Evolutionary conservation across 2,329 filamentous ascomycete genomes (phyloP).

Genomic region (Claviceps quebecensis): DNA sequence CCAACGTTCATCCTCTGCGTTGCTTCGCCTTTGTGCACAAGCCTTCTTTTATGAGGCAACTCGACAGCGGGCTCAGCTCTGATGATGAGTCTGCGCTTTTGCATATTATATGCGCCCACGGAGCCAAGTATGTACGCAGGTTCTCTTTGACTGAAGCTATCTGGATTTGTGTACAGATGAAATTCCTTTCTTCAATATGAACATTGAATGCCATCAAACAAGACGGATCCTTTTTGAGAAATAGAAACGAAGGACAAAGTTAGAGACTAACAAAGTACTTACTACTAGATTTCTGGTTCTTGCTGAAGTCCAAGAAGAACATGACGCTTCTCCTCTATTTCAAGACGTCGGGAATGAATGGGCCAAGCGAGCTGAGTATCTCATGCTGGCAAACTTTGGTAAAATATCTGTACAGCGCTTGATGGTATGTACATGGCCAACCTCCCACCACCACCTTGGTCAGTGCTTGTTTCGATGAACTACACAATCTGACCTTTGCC

Average conservation of each 20-base stretch:
- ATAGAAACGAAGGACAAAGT: too few relatives aligned
- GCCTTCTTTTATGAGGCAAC: constrained; percentile 23
- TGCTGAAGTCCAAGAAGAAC: constrained; percentile 16
- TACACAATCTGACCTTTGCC: not conserved
- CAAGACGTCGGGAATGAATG: constrained; percentile 22
- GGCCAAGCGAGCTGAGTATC: constrained; percentile 23
- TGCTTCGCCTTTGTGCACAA: constrained; percentile 28
- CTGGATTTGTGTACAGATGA: too few relatives aligned
- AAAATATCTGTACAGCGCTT: constrained; percentile 24
- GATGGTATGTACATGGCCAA: constrained; percentile 17
- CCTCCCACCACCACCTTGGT: too few relatives aligned
- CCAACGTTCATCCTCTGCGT: constrained; percentile 25
- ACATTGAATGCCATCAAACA: too few relatives aligned
- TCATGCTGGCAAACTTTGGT: constrained; percentile 24
- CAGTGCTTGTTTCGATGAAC: not conserved
- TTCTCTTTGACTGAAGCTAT: too few relatives aligned
- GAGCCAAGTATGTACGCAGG: constrained; percentile 19
- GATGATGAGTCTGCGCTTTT: constrained; percentile 24
- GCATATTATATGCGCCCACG: constrained; percentile 24
- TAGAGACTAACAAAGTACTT: not conserved
- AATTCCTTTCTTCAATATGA: too few relatives aligned
- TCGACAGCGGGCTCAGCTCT: constrained; percentile 21
- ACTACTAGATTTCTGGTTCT: constrained; percentile 22
- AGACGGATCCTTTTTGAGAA: too few relatives aligned
- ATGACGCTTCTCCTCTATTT: constrained; percentile 16